These are phyloP conservation scores for Petunia hybrid DNA, from an alignment of 305 asterid species.

Conservation along the genomic window DNA sequence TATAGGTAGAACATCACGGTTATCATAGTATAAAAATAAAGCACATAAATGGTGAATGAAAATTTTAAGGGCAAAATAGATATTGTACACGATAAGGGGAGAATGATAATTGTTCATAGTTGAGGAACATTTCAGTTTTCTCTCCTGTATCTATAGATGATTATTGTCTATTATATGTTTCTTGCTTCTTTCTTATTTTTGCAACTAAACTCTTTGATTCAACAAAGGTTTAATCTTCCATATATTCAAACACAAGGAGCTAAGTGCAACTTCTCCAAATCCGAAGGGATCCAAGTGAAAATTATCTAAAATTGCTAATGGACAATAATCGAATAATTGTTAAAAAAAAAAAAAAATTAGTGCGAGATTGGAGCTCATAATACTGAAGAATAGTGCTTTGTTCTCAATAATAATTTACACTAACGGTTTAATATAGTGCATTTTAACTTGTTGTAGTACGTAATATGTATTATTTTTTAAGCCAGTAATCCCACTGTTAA, in stretches of 20 bases:
- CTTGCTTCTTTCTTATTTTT: too few relatives aligned
- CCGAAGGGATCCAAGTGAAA: not conserved
- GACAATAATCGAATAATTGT: not conserved
- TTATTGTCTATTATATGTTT: too few relatives aligned
- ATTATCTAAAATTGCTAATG: not conserved
- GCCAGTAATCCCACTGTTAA: too few relatives aligned
- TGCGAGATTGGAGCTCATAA: not conserved
- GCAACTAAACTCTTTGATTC: not conserved
- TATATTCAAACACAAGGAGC: conserved; percentile 7
- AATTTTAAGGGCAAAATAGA: too few relatives aligned
- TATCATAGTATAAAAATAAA: too few relatives aligned
- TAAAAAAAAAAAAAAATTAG: not conserved
- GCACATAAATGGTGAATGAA: too few relatives aligned
- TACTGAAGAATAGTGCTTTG: not conserved
- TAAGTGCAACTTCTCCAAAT: not conserved
- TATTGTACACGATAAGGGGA: too few relatives aligned
- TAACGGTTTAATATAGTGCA: too few relatives aligned
- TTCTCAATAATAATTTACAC: not conserved
- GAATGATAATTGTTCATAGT: too few relatives aligned
- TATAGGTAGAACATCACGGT: too few relatives aligned
- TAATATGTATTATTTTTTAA: too few relatives aligned
- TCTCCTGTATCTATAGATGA: not conserved
- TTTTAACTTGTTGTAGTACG: too few relatives aligned
- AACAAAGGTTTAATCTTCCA: not conserved
- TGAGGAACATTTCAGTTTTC: not conserved